phyloP scores from a whole-genome alignment of 2,329 filamentous ascomycete species.

The Uncinocarpus reesii region DNA sequence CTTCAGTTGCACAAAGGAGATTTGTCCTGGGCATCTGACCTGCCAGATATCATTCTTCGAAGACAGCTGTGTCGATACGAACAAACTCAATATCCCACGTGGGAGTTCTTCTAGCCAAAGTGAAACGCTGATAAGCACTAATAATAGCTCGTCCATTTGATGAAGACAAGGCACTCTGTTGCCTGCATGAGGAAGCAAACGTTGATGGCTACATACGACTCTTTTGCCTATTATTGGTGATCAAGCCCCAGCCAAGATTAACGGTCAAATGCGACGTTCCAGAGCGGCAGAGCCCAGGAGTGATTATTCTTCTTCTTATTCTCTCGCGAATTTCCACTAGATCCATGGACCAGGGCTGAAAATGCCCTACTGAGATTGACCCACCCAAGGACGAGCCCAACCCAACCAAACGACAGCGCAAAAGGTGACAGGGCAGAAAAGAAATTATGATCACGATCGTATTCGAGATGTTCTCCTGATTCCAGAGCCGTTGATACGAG shows the following conservation, averaged over 20 bases:
- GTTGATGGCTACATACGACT: no score
- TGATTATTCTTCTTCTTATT: no score
- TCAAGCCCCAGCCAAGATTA: not conserved
- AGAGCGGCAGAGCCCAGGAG: no score
- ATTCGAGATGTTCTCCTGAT: not conserved
- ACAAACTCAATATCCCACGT: conserved; percentile 8
- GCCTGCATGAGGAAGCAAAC: no score
- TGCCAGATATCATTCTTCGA: not conserved
- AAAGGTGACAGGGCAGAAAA: no score
- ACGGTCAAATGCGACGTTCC: no score
- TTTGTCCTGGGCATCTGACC: not conserved
- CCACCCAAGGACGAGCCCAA: no score
- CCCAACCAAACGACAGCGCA: no score
- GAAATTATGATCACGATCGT: not conserved
- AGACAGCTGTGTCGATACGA: not conserved
- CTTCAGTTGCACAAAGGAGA: not conserved
- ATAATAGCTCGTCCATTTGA: not conserved
- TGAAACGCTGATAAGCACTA: not conserved
- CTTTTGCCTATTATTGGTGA: no score
- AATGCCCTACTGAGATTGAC: no score
- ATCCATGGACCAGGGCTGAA: no score
- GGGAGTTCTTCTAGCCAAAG: not conserved
- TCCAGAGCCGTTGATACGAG: not conserved
- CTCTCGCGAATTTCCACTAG: not conserved
- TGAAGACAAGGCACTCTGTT: no score